Evolutionary conservation across 1,284 basidiomycete species (phyloP).

Genomic region (Pseudozyma tsukubaensis): DNA sequence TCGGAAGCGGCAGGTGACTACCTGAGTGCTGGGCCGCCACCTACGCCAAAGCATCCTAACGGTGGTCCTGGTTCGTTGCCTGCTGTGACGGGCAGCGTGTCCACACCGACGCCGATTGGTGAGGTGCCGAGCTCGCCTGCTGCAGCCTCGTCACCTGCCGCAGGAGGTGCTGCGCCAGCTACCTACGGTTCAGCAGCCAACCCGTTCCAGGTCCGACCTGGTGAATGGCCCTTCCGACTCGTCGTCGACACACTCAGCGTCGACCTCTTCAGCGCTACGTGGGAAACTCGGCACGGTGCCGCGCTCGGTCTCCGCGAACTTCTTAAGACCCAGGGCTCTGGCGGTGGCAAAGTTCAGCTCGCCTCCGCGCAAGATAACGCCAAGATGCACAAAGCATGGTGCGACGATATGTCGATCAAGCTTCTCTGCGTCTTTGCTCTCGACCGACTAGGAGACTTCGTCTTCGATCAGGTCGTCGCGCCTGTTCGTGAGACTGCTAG

Average conservation of each 20-base stretch:
- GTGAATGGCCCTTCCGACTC: constrained; percentile 89
- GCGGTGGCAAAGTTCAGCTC: constrained; percentile 76
- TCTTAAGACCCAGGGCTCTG: constrained; percentile 84
- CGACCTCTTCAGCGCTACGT: constrained; percentile 83
- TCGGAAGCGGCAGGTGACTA: constrained; percentile 29
- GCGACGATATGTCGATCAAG: constrained; percentile 85
- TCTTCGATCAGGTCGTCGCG: constrained; percentile 95
- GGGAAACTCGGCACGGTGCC: constrained; percentile 95
- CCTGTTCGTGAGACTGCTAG: constrained; percentile 96
- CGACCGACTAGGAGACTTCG: constrained; percentile 96
- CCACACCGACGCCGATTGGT: constrained; percentile 41
- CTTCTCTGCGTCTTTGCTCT: constrained; percentile 92
- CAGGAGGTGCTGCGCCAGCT: constrained; percentile 27
- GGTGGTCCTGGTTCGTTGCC: constrained; percentile 43
- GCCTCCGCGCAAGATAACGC: constrained; percentile 41
- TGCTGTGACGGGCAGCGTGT: constrained; percentile 34
- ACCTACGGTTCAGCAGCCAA: constrained; percentile 46
- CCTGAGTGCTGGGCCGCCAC: constrained; percentile 28
- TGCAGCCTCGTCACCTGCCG: constrained; percentile 29
- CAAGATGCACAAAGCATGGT: constrained; percentile 80
- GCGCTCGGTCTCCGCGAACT: constrained; percentile 91
- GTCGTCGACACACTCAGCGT: constrained; percentile 84
- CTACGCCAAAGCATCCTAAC: constrained; percentile 40
- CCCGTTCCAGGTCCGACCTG: constrained; percentile 71
- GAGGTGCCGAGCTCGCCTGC: constrained; percentile 35